These are phyloP conservation scores for Haplosporangium sp. DNA, from an alignment of 371 early-diverging fungal species.

Conservation along the genomic window DNA sequence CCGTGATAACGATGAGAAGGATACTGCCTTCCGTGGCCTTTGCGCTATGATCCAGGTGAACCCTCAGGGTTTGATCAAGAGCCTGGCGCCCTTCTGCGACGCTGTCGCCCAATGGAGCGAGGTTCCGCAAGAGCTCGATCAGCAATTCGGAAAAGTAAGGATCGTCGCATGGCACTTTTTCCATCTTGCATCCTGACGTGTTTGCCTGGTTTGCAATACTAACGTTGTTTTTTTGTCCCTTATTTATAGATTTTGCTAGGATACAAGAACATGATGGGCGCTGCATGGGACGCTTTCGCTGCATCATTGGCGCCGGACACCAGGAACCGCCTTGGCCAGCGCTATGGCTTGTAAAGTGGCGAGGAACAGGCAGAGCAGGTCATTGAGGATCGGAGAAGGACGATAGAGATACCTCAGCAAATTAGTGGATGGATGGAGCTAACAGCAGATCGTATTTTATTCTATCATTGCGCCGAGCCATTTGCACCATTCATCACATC, in stretches of 20 bases:
- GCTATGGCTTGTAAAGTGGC: constrained; percentile 68
- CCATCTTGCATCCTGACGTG: not conserved
- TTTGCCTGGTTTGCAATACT: not conserved
- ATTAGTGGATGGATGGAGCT: too few species aligned
- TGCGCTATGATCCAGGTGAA: constrained; percentile 89
- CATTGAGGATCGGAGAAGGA: too few species aligned
- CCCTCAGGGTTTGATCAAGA: constrained; percentile 81
- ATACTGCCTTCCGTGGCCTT: constrained; percentile 91
- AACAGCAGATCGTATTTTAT: too few species aligned
- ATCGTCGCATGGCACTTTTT: not conserved
- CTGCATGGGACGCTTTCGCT: constrained; percentile 73
- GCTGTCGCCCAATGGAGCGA: constrained; percentile 78
- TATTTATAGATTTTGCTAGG: constrained; percentile 68
- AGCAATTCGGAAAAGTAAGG: constrained; percentile 74
- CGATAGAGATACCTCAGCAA: too few species aligned
- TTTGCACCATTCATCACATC: too few species aligned
- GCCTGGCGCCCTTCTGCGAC: constrained; percentile 76
- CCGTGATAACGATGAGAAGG: constrained; percentile 93
- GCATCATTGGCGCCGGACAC: constrained; percentile 68
- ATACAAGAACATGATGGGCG: constrained; percentile 79
- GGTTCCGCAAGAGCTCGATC: constrained; percentile 69
- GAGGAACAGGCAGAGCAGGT: not conserved
- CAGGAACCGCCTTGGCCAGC: constrained; percentile 65
- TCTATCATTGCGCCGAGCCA: too few species aligned
- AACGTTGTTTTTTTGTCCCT: not conserved